Base-by-base conservation (phyloP, 2,329 filamentous ascomycete species). In the Hirsutella thompsonii region DNA sequence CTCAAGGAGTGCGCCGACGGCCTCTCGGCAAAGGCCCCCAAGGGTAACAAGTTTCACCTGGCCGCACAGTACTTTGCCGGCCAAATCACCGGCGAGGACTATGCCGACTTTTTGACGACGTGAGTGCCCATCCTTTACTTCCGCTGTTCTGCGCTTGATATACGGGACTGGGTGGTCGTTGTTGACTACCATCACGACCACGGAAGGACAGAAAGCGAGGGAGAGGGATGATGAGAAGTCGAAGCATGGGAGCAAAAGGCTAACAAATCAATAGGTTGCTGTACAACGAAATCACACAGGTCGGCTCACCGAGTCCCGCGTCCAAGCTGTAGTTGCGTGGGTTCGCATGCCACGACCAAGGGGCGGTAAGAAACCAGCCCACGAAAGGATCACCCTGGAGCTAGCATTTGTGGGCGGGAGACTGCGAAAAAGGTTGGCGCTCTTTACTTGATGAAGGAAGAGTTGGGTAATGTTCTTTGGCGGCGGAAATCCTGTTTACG, bases 1-100 rank as follows among this genome's bases (percentile, higher is more conserved):
- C 76, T 96, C 52, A 80, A 84, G 61, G 89, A 98, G 72, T 81
- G 88, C 62, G 76, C 88, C 30, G 78, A 88, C 43, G 72, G 81
- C 57, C 71, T 96, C 23, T 72, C 79, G 21, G 62, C 76, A 49
- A 84, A 84, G 61, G 88, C 79, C 2, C 76, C 81, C 39, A 83
- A 84, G 70, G 88, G 88, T 43, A 92, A 95, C 72, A 95, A 95
- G 72, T 95, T 73, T 68, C 78, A 82, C 45, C 74, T 94, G 40
- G 92, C 92, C 1, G 86, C 86, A 1, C 82, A 94, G 64, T 96
- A 96, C 67, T 95, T 96, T 57, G 79, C 85, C 28, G 70, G 77
- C 36, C 92, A 98, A 71, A 83, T 96, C 43, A 96, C 90, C 3
- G 92, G 92, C 42, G 92, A 96, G 70, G 89, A 95, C 52, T 96